These are phyloP conservation scores for Fraxinus anomala DNA, from an alignment of 257 asterid species.

Conservation along the genomic window DNA sequence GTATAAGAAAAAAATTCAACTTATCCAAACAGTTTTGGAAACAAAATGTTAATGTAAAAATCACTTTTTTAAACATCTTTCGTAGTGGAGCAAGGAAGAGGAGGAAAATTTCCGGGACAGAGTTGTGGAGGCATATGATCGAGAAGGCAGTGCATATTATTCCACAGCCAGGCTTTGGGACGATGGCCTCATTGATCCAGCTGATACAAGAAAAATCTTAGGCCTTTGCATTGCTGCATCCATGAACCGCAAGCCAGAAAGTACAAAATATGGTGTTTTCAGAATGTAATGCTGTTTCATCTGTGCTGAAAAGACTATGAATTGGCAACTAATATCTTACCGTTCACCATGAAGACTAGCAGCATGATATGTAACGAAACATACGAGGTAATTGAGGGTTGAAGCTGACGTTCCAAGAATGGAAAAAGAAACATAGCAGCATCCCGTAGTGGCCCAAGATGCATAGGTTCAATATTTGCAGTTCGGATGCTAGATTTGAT, in stretches of 20 bases:
- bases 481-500: constrained; percentile 1
- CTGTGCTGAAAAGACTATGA: not conserved
- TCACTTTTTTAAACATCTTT: not conserved
- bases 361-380: not conserved
- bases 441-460: not conserved
- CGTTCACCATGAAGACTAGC: not conserved
- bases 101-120: constrained; percentile 77
- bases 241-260: constrained; percentile 54
- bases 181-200: constrained; percentile 93
- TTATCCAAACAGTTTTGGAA: not conserved
- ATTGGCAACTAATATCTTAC: not conserved
- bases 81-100: constrained; percentile 85
- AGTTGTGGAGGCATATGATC: constrained; percentile 79
- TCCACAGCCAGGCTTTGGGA: constrained; percentile 98
- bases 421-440: not conserved
- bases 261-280: constrained; percentile 82
- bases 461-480: not conserved
- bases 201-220: constrained; percentile 78
- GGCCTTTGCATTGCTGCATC: constrained; percentile 83
- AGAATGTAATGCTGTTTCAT: constrained; percentile 60
- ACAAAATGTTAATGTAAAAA: not conserved
- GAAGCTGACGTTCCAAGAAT: not conserved
- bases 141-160: constrained; percentile 84
- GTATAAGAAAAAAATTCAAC: not conserved
- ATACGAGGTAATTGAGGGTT: not conserved